phyloP scores from a whole-genome alignment of 2,329 filamentous ascomycete species.

The Xylaria sp. region DNA sequence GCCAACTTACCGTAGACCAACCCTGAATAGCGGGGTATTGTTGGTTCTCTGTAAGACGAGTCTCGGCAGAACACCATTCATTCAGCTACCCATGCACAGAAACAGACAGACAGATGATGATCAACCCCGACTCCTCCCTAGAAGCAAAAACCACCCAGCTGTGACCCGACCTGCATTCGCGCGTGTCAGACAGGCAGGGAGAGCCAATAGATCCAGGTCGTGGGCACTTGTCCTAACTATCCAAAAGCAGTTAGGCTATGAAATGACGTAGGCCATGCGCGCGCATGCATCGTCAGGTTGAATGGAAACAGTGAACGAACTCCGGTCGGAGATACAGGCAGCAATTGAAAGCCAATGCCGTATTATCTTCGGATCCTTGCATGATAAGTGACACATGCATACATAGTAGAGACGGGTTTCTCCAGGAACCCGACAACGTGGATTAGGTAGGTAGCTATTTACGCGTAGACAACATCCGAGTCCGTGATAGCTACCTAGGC shows the following conservation, averaged over 20 bases:
- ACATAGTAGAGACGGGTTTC: slow-evolving; percentile 17
- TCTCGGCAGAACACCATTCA: too few relatives aligned
- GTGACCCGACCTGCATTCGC: slow-evolving; percentile 18
- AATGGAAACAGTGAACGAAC: background rate
- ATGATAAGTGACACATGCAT: background rate
- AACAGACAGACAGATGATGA: background rate
- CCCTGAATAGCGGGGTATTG: background rate
- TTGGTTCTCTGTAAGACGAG: background rate
- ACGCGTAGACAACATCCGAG: background rate
- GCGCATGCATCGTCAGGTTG: background rate
- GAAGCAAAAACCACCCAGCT: slow-evolving; percentile 1
- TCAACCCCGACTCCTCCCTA: background rate
- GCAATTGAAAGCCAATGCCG: background rate
- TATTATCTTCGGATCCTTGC: background rate
- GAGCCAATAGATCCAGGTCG: slow-evolving; percentile 21
- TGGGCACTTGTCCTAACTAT: slow-evolving; percentile 3
- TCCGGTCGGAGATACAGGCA: background rate
- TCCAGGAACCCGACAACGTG: slow-evolving; percentile 1
- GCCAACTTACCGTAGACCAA: too few relatives aligned
- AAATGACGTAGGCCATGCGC: slow-evolving; percentile 26
- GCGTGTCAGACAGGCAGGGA: slow-evolving; percentile 3
- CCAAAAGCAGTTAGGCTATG: slow-evolving; percentile 6
- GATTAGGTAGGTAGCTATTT: background rate
- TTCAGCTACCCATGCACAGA: background rate
- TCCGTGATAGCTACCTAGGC: background rate